Conservation (phyloP, 73 alveolate species). For the Paramecium pentaurelia region DNA sequence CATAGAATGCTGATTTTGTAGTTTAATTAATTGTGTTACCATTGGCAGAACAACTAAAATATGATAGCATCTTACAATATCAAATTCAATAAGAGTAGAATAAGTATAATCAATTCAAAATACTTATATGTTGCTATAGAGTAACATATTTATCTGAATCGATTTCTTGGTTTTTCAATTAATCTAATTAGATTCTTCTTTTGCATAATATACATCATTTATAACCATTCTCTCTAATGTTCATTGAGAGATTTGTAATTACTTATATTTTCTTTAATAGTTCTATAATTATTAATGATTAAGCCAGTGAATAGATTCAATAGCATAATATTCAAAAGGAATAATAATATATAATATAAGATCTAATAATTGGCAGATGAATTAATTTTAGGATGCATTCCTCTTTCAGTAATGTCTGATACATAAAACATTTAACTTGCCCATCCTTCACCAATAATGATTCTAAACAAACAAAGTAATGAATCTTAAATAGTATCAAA, state of each 20-base stretch:
- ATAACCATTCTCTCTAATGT: neutral
- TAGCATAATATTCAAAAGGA: constrained; percentile 41
- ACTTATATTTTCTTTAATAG: constrained; percentile 63
- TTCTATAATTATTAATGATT: constrained; percentile 63
- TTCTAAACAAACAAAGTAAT: constrained; percentile 20
- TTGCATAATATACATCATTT: constrained; percentile 17
- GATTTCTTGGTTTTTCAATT: neutral
- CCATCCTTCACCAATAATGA: constrained; percentile 69
- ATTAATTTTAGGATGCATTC: neutral
- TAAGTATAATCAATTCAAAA: neutral
- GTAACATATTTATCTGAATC: neutral
- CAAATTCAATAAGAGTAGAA: neutral
- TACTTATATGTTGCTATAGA: neutral
- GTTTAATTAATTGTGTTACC: neutral
- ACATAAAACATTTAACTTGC: constrained; percentile 43
- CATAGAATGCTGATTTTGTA: neutral
- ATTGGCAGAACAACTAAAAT: neutral
- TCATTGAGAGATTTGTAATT: constrained; percentile 22
- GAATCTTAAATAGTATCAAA: constrained; percentile 70
- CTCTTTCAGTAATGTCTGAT: constrained; percentile 43
- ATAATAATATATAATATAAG: constrained; percentile 29
- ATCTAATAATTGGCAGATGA: neutral
- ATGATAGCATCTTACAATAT: neutral
- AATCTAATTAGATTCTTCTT: neutral
- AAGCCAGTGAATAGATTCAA: constrained; percentile 66